Conservation (phyloP, 306 rosid species). For the Clitoria ternatea region DNA sequence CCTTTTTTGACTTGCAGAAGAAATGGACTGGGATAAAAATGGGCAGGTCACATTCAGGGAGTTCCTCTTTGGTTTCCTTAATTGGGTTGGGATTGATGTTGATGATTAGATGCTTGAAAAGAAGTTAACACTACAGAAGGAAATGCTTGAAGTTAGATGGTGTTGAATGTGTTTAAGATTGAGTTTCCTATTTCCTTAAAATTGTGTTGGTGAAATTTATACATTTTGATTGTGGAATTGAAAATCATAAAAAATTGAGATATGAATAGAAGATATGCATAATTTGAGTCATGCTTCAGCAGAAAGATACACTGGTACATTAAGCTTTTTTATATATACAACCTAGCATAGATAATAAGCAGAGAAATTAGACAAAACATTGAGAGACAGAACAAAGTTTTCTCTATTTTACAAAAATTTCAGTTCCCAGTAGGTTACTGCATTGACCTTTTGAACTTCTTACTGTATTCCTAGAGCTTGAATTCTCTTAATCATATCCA, state of each 20-base stretch:
- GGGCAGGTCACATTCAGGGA: constrained; percentile 77
- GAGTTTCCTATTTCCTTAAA: constrained; percentile 7
- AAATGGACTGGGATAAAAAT: constrained; percentile 87
- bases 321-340: constrained; percentile 23
- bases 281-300: constrained; percentile 9
- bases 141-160: constrained; percentile 14
- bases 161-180: constrained; percentile 12
- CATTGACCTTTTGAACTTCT: constrained; percentile 3
- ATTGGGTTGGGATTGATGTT: constrained; percentile 77
- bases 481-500: constrained; percentile 67
- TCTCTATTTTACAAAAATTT: constrained; percentile 24
- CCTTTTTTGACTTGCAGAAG: constrained; percentile 39
- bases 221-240: constrained; percentile 4
- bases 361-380: constrained; percentile 19
- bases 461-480: constrained; percentile 94
- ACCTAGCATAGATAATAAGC: constrained; percentile 16
- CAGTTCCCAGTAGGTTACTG: not conserved
- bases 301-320: constrained; percentile 21
- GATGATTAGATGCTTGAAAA: constrained; percentile 44
- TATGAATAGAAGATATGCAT: not conserved
- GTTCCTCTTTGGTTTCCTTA: constrained; percentile 78
- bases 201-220: not conserved
- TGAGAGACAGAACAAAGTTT: not conserved
- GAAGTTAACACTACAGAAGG: constrained; percentile 5
- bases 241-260: constrained; percentile 3